These are phyloP conservation scores for Salix udensis DNA, from an alignment of 345 rosid genomes.

Conservation along the genomic window DNA sequence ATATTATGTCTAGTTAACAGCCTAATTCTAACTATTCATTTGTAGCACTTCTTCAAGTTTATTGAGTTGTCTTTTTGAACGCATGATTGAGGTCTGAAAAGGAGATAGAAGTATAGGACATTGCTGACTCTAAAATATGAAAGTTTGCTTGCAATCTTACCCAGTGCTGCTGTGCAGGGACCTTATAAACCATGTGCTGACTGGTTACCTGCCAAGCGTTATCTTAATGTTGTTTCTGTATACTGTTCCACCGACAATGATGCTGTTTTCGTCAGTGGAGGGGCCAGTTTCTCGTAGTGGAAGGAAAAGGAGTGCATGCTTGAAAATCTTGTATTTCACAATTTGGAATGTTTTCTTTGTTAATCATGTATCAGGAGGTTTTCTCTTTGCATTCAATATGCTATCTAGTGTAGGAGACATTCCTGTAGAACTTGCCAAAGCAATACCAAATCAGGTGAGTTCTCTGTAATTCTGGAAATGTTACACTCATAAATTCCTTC, in stretches of 20 bases:
- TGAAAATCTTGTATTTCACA: slow-evolving; percentile 73
- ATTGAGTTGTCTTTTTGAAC: background rate
- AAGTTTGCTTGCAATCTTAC: background rate
- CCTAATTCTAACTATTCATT: background rate
- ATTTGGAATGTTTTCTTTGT: slow-evolving; percentile 95
- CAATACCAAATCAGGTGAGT: slow-evolving; percentile 72
- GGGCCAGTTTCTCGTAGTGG: slow-evolving; percentile 68
- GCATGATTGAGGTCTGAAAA: too few species aligned
- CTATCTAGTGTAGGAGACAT: slow-evolving; percentile 58
- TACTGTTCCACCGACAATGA: slow-evolving; percentile 85
- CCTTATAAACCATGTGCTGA: slow-evolving; percentile 50
- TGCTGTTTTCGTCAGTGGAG: slow-evolving; percentile 73
- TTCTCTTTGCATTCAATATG: slow-evolving; percentile 48
- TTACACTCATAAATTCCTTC: background rate
- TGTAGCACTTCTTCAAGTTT: background rate
- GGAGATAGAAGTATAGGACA: too few species aligned
- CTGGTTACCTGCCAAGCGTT: slow-evolving; percentile 98
- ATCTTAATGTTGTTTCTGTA: slow-evolving; percentile 58
- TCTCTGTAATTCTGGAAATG: slow-evolving; percentile 5
- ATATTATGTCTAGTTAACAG: background rate
- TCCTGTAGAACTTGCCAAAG: slow-evolving; percentile 64
- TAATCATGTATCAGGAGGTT: slow-evolving; percentile 75
- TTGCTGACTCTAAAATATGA: background rate
- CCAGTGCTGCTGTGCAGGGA: slow-evolving; percentile 38
- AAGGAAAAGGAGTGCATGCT: slow-evolving; percentile 81